Conservation (phyloP, 768 basidiomycete genomes). For the Agrocybe pediades region DNA sequence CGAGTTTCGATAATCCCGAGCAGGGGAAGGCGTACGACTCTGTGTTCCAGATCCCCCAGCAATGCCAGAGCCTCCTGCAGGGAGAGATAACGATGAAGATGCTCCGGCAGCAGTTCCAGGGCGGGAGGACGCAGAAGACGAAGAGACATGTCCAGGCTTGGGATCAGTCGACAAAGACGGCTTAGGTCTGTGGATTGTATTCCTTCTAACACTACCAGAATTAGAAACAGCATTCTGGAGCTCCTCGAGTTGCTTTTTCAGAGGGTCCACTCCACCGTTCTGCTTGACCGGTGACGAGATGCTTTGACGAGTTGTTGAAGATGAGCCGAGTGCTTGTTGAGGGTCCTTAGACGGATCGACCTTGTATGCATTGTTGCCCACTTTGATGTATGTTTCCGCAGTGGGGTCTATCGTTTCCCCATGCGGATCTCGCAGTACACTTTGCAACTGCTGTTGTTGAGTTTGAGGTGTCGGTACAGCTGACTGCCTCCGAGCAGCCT, state of each 20-base stretch:
- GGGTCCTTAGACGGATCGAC: constrained; percentile 70
- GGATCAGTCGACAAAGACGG: constrained; percentile 21
- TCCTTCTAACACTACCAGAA: constrained; percentile 50
- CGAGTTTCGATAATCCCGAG: constrained; percentile 70
- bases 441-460: constrained; percentile 29
- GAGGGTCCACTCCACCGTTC: constrained; percentile 53
- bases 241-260: constrained; percentile 67
- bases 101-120: constrained; percentile 17
- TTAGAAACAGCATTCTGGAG: constrained; percentile 48
- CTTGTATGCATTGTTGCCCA: constrained; percentile 66
- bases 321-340: constrained; percentile 38
- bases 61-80: constrained; percentile 17
- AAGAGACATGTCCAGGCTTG: constrained; percentile 26
- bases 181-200: constrained; percentile 36
- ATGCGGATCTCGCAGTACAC: constrained; percentile 46
- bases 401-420: constrained; percentile 66
- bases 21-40: constrained; percentile 31
- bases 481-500: constrained; percentile 26
- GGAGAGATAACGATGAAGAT: constrained; percentile 39
- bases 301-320: constrained; percentile 16
- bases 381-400: constrained; percentile 67
- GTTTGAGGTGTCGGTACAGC: constrained; percentile 17
- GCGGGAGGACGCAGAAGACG: constrained; percentile 20
- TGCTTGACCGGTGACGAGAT: constrained; percentile 31
- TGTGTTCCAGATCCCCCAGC: constrained; percentile 22